Conservation (phyloP, 1,284 basidiomycete genomes). For the Microbotryomycetes sp. region DNA sequence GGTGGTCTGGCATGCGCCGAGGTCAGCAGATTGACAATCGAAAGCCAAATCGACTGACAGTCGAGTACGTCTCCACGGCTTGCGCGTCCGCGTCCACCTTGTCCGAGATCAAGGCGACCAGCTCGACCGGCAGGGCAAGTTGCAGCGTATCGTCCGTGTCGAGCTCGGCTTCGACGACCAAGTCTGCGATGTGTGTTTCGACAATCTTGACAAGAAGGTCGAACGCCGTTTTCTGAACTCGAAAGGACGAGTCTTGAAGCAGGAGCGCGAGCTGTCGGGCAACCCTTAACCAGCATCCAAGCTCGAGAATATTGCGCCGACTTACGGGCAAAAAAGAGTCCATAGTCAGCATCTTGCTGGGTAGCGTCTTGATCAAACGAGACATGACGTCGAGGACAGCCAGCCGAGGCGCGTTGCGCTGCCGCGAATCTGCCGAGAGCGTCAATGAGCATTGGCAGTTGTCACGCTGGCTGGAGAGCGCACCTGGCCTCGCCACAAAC, state of each 20-base stretch:
- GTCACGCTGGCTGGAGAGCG: slow-evolving; percentile 27
- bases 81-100: neutral
- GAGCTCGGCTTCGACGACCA: slow-evolving; percentile 78
- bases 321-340: slow-evolving; percentile 57
- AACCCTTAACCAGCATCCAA: neutral
- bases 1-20: slow-evolving; percentile 20
- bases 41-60: neutral
- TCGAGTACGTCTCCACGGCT: neutral
- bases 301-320: neutral
- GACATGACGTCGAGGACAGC: slow-evolving; percentile 25
- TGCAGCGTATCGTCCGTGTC: slow-evolving; percentile 51
- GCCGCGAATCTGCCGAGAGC: neutral
- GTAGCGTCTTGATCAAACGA: slow-evolving; percentile 52
- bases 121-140: slow-evolving; percentile 53
- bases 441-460: neutral
- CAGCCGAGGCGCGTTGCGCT: slow-evolving; percentile 13
- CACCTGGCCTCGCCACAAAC: slow-evolving; percentile 52
- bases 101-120: slow-evolving; percentile 49
- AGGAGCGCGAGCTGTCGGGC: slow-evolving; percentile 61
- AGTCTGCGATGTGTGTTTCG: slow-evolving; percentile 60
- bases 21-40: neutral
- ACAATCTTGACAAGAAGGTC: slow-evolving; percentile 58
- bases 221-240: slow-evolving; percentile 65
- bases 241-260: slow-evolving; percentile 56
- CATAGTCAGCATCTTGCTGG: slow-evolving; percentile 53